phyloP scores from a whole-genome alignment of 2,329 filamentous ascomycete genomes.

The Cadophora gregata region DNA sequence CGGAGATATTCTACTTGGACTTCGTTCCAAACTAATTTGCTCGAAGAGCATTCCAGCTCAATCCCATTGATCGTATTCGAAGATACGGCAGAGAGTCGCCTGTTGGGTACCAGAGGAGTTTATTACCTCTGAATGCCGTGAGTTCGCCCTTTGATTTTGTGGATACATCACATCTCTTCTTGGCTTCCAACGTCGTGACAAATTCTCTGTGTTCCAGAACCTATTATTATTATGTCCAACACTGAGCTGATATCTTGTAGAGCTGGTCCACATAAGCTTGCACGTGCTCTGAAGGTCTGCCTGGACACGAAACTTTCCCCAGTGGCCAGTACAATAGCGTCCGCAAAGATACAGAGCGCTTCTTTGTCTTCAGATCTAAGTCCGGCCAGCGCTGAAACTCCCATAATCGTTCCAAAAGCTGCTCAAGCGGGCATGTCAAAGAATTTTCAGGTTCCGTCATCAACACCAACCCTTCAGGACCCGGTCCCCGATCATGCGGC shows the following conservation, averaged over 20 bases:
- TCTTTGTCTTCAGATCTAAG: not conserved
- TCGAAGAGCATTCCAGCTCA: not conserved
- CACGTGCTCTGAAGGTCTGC: constrained; percentile 27
- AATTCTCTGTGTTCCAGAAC: no score
- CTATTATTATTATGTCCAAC: no score
- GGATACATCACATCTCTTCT: no score
- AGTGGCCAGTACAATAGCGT: not conserved
- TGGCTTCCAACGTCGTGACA: no score
- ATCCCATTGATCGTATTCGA: constrained; percentile 36
- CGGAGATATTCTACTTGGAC: constrained; percentile 28
- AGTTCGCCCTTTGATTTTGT: constrained; percentile 7
- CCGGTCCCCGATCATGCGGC: not conserved
- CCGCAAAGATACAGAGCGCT: not conserved
- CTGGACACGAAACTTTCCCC: constrained; percentile 15
- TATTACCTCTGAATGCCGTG: constrained; percentile 34
- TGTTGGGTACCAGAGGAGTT: constrained; percentile 19
- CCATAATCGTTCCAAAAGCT: not conserved
- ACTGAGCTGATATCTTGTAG: constrained; percentile 25
- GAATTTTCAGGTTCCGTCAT: not conserved
- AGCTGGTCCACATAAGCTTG: constrained; percentile 36
- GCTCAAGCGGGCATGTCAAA: not conserved
- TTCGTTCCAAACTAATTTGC: constrained; percentile 28
- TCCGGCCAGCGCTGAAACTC: not conserved
- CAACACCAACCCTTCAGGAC: not conserved
- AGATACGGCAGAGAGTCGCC: constrained; percentile 19